Percentiles rank a stretch among this genome's conserved stretches.
phyloP scores from a whole-genome alignment of 23 red algal species.

The Agarophyton chilense region DNA sequence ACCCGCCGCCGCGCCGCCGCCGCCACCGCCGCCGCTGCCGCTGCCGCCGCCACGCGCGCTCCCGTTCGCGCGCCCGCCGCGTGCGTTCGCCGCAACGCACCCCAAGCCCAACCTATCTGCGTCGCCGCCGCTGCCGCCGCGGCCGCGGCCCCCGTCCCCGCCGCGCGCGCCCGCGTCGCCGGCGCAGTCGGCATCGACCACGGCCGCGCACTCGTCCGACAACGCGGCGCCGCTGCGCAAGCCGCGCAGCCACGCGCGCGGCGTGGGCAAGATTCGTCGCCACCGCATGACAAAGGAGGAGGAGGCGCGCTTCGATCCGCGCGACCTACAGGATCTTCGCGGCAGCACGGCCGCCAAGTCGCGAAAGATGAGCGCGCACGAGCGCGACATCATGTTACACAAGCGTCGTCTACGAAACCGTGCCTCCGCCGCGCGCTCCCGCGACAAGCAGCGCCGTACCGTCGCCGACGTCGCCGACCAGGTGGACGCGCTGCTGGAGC shows the following conservation, averaged over 20 bases:
- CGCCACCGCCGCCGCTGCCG: background rate
- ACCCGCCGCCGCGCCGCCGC: background rate
- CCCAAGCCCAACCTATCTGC: background rate
- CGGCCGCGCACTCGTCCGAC: conserved; percentile 14
- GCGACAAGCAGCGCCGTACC: conserved; percentile 60
- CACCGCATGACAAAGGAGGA: conserved; percentile 76
- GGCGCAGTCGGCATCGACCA: background rate
- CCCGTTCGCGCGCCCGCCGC: background rate
- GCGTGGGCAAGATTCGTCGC: conserved; percentile 64
- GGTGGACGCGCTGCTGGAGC: conserved; percentile 34
- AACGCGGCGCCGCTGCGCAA: background rate
- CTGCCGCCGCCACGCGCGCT: background rate
- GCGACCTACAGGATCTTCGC: conserved; percentile 52
- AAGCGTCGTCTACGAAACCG: conserved; percentile 84
- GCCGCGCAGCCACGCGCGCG: conserved; percentile 17
- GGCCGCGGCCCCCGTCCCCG: background rate
- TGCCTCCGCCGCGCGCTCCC: conserved; percentile 57
- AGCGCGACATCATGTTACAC: conserved; percentile 80
- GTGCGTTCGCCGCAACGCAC: background rate
- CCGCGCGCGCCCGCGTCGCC: background rate
- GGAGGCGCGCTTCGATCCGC: conserved; percentile 54
- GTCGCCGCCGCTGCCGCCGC: background rate
- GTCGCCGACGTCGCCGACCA: conserved; percentile 41
- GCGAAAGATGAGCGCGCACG: conserved; percentile 77
- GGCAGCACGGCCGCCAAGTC: conserved; percentile 84